A percentile compares a stretch with the other conserved stretches of the same genome.
Evolutionary conservation across 2,329 filamentous ascomycete genomes (phyloP).

Genomic region (Xylaria hypoxylon): DNA sequence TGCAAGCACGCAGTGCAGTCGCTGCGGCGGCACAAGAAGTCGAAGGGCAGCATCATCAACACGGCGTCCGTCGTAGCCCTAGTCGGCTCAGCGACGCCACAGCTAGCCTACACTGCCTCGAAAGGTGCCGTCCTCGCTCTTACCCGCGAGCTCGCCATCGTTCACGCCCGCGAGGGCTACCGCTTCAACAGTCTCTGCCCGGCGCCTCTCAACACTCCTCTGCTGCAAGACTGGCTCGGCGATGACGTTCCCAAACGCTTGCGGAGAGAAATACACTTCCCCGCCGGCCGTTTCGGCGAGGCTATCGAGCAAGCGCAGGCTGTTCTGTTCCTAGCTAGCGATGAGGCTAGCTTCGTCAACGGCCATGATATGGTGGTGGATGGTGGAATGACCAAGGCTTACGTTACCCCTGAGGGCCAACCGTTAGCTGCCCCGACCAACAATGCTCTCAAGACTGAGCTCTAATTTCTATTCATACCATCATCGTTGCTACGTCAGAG

Average conservation of each 20-base stretch:
- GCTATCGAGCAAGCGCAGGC: slow-evolving; percentile 94
- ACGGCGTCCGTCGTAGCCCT: slow-evolving; percentile 90
- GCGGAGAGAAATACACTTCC: slow-evolving; percentile 90
- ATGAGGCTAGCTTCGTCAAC: slow-evolving; percentile 91
- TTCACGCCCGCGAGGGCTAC: slow-evolving; percentile 88
- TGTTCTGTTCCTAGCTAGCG: slow-evolving; percentile 86
- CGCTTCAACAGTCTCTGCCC: slow-evolving; percentile 93
- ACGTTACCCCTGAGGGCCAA: slow-evolving; percentile 76
- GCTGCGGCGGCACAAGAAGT: slow-evolving; percentile 83
- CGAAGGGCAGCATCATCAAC: slow-evolving; percentile 86
- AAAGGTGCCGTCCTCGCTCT: slow-evolving; percentile 93
- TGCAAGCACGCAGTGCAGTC: slow-evolving; percentile 90
- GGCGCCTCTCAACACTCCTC: slow-evolving; percentile 89
- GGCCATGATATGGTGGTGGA: slow-evolving; percentile 95
- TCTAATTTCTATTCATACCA: slow-evolving; percentile 49
- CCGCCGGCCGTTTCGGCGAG: slow-evolving; percentile 87
- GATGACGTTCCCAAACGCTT: slow-evolving; percentile 84
- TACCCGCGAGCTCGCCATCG: slow-evolving; percentile 90
- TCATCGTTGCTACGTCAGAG: background rate
- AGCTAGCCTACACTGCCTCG: slow-evolving; percentile 92
- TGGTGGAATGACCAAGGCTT: slow-evolving; percentile 94
- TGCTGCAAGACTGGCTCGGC: slow-evolving; percentile 93
- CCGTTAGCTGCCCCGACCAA: slow-evolving; percentile 66
- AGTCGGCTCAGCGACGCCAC: slow-evolving; percentile 86
- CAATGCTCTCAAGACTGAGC: slow-evolving; percentile 65